Conservation (phyloP, 2,329 filamentous ascomycete genomes). For the Alternaria burnsii region DNA sequence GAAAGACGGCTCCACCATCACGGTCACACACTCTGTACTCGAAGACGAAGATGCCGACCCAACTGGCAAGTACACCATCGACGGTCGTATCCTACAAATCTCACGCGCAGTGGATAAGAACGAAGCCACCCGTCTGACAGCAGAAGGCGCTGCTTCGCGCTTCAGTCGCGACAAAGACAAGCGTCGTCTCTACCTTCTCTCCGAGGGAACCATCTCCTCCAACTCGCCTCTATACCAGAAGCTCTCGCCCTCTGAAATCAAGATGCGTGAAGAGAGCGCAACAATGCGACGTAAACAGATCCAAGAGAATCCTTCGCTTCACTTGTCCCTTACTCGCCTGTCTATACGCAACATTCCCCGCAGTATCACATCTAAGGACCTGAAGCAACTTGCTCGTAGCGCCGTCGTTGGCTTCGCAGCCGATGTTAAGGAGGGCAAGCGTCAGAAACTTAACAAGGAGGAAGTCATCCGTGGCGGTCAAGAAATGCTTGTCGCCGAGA, state of each 20-base stretch:
- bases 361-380: conserved; percentile 80
- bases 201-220: conserved; percentile 82
- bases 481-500: conserved; percentile 82
- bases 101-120: conserved; percentile 84
- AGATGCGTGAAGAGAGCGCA: conserved; percentile 85
- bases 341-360: conserved; percentile 91
- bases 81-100: conserved; percentile 86
- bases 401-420: conserved; percentile 94
- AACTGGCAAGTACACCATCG: conserved; percentile 85
- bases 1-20: conserved; percentile 48
- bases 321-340: conserved; percentile 87
- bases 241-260: conserved; percentile 80
- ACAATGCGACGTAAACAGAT: conserved; percentile 90
- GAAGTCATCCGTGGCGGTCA: conserved; percentile 82
- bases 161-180: conserved; percentile 84
- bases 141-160: conserved; percentile 69
- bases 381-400: conserved; percentile 89
- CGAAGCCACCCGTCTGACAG: conserved; percentile 78
- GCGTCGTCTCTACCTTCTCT: conserved; percentile 84
- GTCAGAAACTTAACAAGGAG: conserved; percentile 85
- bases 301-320: conserved; percentile 86
- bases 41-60: conserved; percentile 86
- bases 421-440: conserved; percentile 81
- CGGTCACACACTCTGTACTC: conserved; percentile 74
- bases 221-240: conserved; percentile 79